phyloP scores from a whole-genome alignment of 1,284 basidiomycete genomes.

The Rhodotorula sp. region DNA sequence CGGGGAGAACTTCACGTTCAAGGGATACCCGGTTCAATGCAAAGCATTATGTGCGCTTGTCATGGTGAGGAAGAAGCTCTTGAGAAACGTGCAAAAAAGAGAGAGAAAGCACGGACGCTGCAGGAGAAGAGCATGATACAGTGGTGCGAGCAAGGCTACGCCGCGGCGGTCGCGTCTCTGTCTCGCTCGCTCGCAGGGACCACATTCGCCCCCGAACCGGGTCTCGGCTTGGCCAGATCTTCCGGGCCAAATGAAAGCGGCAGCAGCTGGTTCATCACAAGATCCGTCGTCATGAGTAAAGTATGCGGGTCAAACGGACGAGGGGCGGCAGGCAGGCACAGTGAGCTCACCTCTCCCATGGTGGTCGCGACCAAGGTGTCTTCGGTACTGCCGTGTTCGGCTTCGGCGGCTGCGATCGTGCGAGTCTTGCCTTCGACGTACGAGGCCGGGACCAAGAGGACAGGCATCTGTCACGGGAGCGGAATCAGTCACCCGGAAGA shows the following conservation, averaged over 20 bases:
- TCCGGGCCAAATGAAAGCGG: constrained; percentile 34
- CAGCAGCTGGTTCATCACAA: constrained; percentile 14
- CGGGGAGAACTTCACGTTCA: neutral
- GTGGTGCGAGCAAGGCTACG: neutral
- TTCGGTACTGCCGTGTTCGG: constrained; percentile 13
- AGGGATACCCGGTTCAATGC: too few species aligned
- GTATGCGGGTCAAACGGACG: neutral
- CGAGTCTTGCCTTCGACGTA: constrained; percentile 19
- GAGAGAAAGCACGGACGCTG: too few species aligned
- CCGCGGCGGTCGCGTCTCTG: constrained; percentile 2
- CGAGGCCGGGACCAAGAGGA: constrained; percentile 29
- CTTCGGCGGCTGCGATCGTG: constrained; percentile 4
- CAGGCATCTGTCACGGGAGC: constrained; percentile 24
- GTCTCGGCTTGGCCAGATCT: constrained; percentile 27
- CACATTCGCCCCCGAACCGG: neutral
- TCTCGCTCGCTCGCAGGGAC: neutral
- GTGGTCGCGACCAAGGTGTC: constrained; percentile 23
- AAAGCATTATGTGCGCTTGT: too few species aligned
- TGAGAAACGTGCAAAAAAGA: too few species aligned
- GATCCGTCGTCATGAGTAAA: neutral
- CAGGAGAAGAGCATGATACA: too few species aligned
- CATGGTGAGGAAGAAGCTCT: too few species aligned
- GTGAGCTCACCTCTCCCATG: constrained; percentile 28
- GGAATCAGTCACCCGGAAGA: too few species aligned
- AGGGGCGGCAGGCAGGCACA: too few species aligned